A percentile compares a stretch with the other conserved stretches of the same genome.
Evolutionary conservation across 345 rosid species (phyloP).

Genomic region (Combretum micranthum): DNA sequence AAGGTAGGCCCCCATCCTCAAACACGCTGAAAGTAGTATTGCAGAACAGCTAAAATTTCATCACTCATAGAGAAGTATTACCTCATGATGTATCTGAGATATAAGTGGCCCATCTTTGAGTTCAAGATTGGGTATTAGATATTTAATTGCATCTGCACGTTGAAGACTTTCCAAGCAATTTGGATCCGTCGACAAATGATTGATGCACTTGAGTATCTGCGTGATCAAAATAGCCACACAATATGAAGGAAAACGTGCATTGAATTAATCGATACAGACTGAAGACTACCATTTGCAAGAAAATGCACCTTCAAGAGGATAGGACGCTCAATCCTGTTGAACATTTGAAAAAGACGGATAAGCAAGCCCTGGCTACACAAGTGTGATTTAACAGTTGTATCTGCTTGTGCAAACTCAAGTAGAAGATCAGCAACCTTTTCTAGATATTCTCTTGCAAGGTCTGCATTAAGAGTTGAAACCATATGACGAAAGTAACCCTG

Average conservation of each 20-base stretch:
- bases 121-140: conserved; percentile 90
- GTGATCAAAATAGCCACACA: conserved; percentile 13
- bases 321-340: conserved; percentile 75
- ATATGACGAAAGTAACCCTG: conserved; percentile 84
- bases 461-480: conserved; percentile 85
- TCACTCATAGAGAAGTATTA: too few relatives aligned
- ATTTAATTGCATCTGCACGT: conserved; percentile 91
- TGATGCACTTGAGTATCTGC: conserved; percentile 79
- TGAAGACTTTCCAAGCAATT: conserved; percentile 96
- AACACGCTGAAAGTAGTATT: too few relatives aligned
- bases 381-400: conserved; percentile 77
- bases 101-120: conserved; percentile 84
- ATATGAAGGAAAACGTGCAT: conserved; percentile 4
- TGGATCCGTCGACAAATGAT: conserved; percentile 86
- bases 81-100: conserved; percentile 80
- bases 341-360: conserved; percentile 89
- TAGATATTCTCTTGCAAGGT: conserved; percentile 88
- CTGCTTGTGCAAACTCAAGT: conserved; percentile 96
- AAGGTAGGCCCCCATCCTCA: too few relatives aligned
- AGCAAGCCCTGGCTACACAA: conserved; percentile 96
- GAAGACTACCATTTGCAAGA: not conserved
- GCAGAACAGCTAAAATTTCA: not conserved
- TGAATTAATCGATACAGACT: too few relatives aligned
- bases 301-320: conserved; percentile 71
- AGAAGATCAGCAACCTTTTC: conserved; percentile 96